Base-by-base conservation (phyloP, 768 basidiomycete species). In the Termitomyces sp. region DNA sequence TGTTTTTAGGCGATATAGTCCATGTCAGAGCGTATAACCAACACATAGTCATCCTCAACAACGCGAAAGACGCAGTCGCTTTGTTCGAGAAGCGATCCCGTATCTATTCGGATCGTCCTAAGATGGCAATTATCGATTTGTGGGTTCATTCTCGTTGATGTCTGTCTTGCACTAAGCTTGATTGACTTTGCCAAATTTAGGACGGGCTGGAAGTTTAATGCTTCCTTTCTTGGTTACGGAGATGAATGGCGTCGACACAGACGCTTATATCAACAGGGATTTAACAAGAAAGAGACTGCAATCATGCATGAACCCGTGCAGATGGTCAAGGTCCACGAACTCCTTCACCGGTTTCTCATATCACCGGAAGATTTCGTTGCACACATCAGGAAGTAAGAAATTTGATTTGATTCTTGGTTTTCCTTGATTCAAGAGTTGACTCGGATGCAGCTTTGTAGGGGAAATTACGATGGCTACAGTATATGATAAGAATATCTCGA, bases 201-300 rank as follows among this genome's bases (percentile, higher is more conserved):
- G 14, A 70, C 71, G 67, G 73, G 70, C 5, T 75, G 69, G 71
- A 62, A 70, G 33, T 72, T 71, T 55, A 70, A 66, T 57, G 18
- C 68, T 6, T 68, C 48, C 1, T 36, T 75, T 0, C 69, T 71
- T 62, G 63, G 59, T 13, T 72, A 75, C 38, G 69, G 67, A 0
- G 63, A 70, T 1, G 38, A 49, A 51, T 76, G 75, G 76, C 66
- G 71, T 47, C 44, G 55, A 6, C 68, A 72, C 46, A 63, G 73
- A 41, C 23, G 23, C 23, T 23, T 23, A 23, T 23, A 23, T 23
- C 23, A 23, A 23, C 23, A 23, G 23, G 23, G 23, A 23, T 23
- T 23, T 23, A 23, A 23, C 23, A 23, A 23, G 23, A 23, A 23
- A 23, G 23, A 23, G 23, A 23, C 23, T 23, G 23, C 23, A 23